These are phyloP conservation scores for Neostapfia colusana DNA, from an alignment of 176 grass and related monocot species.

Conservation along the genomic window DNA sequence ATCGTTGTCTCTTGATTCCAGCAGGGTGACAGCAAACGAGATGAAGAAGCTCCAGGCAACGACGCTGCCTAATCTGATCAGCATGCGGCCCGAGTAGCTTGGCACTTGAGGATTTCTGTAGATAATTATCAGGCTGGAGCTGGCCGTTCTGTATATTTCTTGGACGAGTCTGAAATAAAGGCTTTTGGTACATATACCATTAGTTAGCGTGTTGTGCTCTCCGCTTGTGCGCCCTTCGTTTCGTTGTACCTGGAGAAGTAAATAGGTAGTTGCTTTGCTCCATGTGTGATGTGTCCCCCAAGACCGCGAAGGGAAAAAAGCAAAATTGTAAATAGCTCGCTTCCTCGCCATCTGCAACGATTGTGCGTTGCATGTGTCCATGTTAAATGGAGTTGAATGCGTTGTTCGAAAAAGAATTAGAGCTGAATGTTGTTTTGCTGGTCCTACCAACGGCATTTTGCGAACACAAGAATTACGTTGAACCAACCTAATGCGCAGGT, in stretches of 20 bases:
- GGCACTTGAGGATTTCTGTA: not conserved
- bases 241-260: not conserved
- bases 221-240: not conserved
- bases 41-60: constrained; percentile 74
- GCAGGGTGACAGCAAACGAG: constrained; percentile 77
- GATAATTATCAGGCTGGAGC: constrained; percentile 27
- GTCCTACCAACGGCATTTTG: not conserved
- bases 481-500: not conserved
- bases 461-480: too few relatives aligned
- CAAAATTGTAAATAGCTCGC: constrained; percentile 39
- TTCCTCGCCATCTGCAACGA: constrained; percentile 39
- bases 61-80: constrained; percentile 77
- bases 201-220: not conserved
- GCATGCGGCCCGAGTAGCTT: constrained; percentile 67
- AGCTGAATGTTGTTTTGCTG: not conserved
- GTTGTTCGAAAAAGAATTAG: not conserved
- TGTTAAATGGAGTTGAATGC: not conserved
- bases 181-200: not conserved
- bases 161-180: constrained; percentile 14
- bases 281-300: not conserved
- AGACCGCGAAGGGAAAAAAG: constrained; percentile 29
- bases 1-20: constrained; percentile 74
- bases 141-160: constrained; percentile 1
- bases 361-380: not conserved
- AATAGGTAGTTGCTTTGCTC: not conserved